Base-by-base conservation (phyloP, 1,284 basidiomycete genomes). In the Melampsora americana region DNA sequence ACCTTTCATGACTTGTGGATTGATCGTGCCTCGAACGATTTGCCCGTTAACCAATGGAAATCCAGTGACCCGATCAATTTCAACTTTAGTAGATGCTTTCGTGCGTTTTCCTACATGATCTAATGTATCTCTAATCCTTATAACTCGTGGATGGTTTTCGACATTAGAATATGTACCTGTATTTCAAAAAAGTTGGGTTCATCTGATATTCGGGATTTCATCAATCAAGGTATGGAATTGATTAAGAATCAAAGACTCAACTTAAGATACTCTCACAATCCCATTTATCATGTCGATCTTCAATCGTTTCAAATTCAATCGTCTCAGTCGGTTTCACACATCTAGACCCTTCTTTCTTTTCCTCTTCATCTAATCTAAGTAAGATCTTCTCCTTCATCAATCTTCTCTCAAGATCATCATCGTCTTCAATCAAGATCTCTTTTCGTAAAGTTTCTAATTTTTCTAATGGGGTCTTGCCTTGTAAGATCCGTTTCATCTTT, bases 261-360 rank as follows among this genome's bases (percentile, higher is more conserved):
- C 94, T 89, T 1, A 97, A 85, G 69, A 98, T 91, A 0, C 92
- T 95, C 84, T 97, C 93, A 77, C 92, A 94, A 82, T 98, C 94
- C 94, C 95, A 97, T 78, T 77, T 60, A 20, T 82, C 50, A 72
- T 72, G 77, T 66, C 79, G 50, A 72, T 79, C 66, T 78, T 77
- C 26, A 59, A 32, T 5, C 69, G 74, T 68, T 70, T 72, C 50
- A 65, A 75, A 20, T 42, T 46, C 70, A 28, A 20, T 6, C 69
- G 83, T 6, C 82, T 83, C 7, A 79, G 78, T n/a, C 78, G 80
- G 77, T 79, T 80, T 60, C 61, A 66, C 66, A 78, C 44, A 66
- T 14, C 42, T 42, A 12, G 3, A 14, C 1, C 11, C 14, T 14
- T 42, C 42, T 42, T 42, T 42, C 18, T 14, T 79, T 77, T 35